Evolutionary conservation across 768 basidiomycete species (phyloP).

Genomic region (Rhodosporidiobolus odoratus): DNA sequence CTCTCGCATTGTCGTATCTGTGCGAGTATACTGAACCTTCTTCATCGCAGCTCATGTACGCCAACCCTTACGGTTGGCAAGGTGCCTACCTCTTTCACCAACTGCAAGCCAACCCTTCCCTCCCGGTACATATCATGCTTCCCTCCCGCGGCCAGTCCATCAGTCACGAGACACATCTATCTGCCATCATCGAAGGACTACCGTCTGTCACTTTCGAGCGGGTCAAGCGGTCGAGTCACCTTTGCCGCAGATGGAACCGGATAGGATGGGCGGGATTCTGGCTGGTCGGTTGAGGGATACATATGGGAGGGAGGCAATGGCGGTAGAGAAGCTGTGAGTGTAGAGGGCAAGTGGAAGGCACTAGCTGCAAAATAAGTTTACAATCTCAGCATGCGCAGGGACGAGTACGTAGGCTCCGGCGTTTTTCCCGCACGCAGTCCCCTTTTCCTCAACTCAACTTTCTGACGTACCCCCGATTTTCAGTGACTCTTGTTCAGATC

Average conservation of each 20-base stretch:
- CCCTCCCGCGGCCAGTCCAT: not conserved
- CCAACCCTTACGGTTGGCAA: conserved; percentile 13
- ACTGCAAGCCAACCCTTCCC: not conserved
- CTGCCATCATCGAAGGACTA: not conserved
- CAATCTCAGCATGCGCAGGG: too few species aligned
- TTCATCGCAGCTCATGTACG: conserved; percentile 19
- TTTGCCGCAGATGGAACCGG: not conserved
- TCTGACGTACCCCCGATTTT: too few species aligned
- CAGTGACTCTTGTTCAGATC: too few species aligned
- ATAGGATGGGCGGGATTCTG: not conserved
- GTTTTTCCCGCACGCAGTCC: too few species aligned
- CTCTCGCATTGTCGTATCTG: not conserved
- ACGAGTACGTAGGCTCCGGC: too few species aligned
- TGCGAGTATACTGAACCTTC: not conserved
- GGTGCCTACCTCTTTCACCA: conserved; percentile 20
- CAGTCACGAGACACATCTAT: not conserved
- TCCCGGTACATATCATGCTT: not conserved
- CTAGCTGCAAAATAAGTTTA: not conserved
- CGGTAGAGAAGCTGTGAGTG: not conserved
- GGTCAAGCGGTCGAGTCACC: not conserved
- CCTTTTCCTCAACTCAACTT: too few species aligned
- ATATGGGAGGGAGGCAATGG: not conserved
- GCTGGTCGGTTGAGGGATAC: not conserved
- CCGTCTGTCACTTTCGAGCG: not conserved
- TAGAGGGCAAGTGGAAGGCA: not conserved